These are phyloP conservation scores for Colletotrichum falcatum DNA, from an alignment of 2,329 filamentous ascomycete species.

Conservation along the genomic window DNA sequence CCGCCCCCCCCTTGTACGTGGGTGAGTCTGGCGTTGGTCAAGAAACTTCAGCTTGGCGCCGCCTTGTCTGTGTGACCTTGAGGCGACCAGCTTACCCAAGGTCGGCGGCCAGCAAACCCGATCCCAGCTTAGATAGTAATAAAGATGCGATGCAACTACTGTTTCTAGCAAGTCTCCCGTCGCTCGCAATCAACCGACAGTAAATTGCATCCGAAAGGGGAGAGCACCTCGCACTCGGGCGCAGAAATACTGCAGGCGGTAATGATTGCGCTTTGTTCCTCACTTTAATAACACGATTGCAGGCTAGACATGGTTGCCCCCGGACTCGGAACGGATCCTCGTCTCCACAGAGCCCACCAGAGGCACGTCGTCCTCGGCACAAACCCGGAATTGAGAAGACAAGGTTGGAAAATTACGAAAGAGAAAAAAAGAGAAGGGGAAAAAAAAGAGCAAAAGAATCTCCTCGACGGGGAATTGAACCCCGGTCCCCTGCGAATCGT, in stretches of 20 bases:
- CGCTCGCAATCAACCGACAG: neutral
- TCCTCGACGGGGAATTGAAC: slow-evolving; percentile 41
- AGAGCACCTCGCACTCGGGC: too few species aligned
- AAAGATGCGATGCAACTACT: slow-evolving; percentile 1
- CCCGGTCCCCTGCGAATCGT: slow-evolving; percentile 37
- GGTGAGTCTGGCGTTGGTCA: too few species aligned
- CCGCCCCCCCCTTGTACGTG: too few species aligned
- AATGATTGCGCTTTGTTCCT: too few species aligned
- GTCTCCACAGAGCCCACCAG: neutral
- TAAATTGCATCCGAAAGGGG: neutral
- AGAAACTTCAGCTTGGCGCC: too few species aligned
- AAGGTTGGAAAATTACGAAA: too few species aligned
- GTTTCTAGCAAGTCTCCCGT: too few species aligned
- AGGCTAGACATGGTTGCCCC: neutral
- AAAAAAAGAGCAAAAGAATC: slow-evolving; percentile 1
- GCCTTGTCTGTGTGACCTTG: too few species aligned
- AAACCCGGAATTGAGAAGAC: neutral
- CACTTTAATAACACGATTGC: neutral
- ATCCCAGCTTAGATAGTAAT: slow-evolving; percentile 17
- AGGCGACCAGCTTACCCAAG: too few species aligned
- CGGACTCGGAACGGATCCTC: neutral
- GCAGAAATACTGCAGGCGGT: too few species aligned
- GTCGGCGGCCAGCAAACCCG: neutral
- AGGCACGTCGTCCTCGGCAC: neutral
- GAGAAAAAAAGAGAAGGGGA: too few species aligned